A percentile compares a stretch with the other conserved stretches of the same genome.
These are phyloP conservation scores for Pichia sp. DNA, from an alignment of 1,139 yeast genomes.

Conservation along the genomic window DNA sequence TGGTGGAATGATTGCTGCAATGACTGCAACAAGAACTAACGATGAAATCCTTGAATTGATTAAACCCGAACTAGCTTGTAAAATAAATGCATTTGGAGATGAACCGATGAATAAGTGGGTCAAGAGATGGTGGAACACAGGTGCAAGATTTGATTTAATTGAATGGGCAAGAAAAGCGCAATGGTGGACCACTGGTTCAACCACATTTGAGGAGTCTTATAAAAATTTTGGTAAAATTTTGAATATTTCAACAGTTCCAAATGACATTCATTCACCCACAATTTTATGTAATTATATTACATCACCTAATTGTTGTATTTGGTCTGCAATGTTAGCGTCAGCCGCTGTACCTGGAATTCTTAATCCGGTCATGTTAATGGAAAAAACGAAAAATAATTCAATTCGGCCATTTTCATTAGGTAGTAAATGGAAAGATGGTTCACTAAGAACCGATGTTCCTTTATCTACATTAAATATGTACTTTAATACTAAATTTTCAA, in stretches of 20 bases:
- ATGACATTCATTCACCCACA: conserved; percentile 78
- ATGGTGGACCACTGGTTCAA: conserved; percentile 68
- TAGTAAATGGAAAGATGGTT: conserved; percentile 70
- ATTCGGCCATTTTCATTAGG: conserved; percentile 69
- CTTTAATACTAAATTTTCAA: conserved; percentile 68
- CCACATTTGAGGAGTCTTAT: conserved; percentile 66
- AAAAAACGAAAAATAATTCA: conserved; percentile 42
- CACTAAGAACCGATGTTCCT: conserved; percentile 67
- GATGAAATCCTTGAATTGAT: conserved; percentile 54
- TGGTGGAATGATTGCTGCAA: conserved; percentile 74
- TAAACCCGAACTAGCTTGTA: conserved; percentile 56
- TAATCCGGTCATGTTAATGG: conserved; percentile 76
- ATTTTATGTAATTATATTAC: conserved; percentile 72
- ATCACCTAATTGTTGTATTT: conserved; percentile 74
- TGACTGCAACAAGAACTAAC: conserved; percentile 64
- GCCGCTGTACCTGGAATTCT: conserved; percentile 83
- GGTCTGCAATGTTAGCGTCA: conserved; percentile 73
- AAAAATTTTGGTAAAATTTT: conserved; percentile 63
- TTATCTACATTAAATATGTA: conserved; percentile 64
- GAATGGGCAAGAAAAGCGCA: conserved; percentile 65
- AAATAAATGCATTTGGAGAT: conserved; percentile 68
- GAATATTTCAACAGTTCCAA: conserved; percentile 73
- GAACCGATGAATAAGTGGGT: conserved; percentile 51
- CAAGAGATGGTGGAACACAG: conserved; percentile 64
- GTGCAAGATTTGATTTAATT: conserved; percentile 71